Percentiles rank a stretch among this genome's conserved stretches.
phyloP scores from a whole-genome alignment of 108 stramenopile genomes.

The Cyclostephanos tholiformis region DNA sequence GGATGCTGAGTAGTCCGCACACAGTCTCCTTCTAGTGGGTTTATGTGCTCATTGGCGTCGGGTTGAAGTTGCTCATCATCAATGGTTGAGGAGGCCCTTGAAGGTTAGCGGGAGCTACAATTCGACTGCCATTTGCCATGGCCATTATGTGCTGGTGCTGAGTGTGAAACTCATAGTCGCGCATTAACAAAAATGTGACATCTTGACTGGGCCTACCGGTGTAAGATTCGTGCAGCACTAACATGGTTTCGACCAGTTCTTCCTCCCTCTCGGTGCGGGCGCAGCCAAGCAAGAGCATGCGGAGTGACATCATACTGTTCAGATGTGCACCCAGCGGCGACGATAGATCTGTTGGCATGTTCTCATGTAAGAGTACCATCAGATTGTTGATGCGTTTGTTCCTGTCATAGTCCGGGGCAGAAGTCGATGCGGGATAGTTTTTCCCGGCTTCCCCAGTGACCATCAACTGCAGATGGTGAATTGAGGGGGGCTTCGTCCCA shows the following conservation, averaged over 20 bases:
- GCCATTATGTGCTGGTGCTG: background rate
- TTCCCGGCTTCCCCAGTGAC: background rate
- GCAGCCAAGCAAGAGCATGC: conserved; percentile 64
- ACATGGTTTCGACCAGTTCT: conserved; percentile 71
- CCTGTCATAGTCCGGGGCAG: background rate
- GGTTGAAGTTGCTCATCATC: no score
- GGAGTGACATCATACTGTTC: conserved; percentile 78
- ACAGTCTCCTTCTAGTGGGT: no score
- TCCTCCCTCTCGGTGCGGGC: conserved; percentile 64
- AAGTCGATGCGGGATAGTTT: background rate
- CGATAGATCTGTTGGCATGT: conserved; percentile 80
- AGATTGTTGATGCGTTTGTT: conserved; percentile 35
- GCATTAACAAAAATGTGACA: conserved; percentile 76
- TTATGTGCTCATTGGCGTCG: no score
- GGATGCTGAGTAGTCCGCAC: no score
- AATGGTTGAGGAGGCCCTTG: no score
- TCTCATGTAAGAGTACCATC: conserved; percentile 72
- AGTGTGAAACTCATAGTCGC: conserved; percentile 61
- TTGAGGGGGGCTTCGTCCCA: background rate
- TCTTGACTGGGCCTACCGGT: conserved; percentile 68
- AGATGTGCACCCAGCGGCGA: conserved; percentile 66
- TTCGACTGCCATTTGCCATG: no score
- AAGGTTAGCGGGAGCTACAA: no score
- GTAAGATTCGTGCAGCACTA: conserved; percentile 80
- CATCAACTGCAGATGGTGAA: no score